These are phyloP conservation scores for Umbellularia californica DNA, from an alignment of 164 flowering plant genomes.

Conservation along the genomic window DNA sequence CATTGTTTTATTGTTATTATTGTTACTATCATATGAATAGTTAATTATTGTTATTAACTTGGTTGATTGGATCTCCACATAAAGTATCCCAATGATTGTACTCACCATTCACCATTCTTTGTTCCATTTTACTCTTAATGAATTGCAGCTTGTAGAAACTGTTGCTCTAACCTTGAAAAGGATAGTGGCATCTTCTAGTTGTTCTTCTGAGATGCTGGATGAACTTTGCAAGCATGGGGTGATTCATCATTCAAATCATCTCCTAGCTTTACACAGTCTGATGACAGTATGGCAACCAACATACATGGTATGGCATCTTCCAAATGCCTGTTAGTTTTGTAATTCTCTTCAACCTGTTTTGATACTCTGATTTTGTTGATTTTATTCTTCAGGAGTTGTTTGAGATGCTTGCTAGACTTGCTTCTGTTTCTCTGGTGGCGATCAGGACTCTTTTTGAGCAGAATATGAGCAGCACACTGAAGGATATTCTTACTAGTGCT, in stretches of 20 bases:
- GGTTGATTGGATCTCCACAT: not conserved
- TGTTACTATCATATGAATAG: not conserved
- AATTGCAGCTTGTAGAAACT: constrained; percentile 69
- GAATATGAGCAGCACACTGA: constrained; percentile 57
- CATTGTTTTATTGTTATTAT: not conserved
- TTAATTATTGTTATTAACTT: not conserved
- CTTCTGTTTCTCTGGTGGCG: constrained; percentile 63
- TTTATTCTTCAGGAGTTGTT: constrained; percentile 61
- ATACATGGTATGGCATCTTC: constrained; percentile 46
- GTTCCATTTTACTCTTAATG: not conserved
- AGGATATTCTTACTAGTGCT: constrained; percentile 48
- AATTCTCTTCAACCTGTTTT: not conserved
- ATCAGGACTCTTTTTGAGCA: constrained; percentile 68
- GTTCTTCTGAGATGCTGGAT: constrained; percentile 54
- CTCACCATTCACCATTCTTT: constrained; percentile 18
- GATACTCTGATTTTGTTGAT: constrained; percentile 1
- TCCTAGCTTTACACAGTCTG: constrained; percentile 49
- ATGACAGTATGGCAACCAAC: constrained; percentile 43
- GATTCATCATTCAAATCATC: constrained; percentile 51
- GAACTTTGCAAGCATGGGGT: constrained; percentile 69
- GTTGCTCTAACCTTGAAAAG: constrained; percentile 64
- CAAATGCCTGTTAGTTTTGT: constrained; percentile 14
- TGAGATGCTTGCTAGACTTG: constrained; percentile 65
- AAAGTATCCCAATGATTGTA: not conserved
- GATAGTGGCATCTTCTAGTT: constrained; percentile 45